Evolutionary conservation across 2,329 filamentous ascomycete species (phyloP), one percentile per base, ranked within the genome.

Genomic region (Blastomyces gilchristii): DNA sequence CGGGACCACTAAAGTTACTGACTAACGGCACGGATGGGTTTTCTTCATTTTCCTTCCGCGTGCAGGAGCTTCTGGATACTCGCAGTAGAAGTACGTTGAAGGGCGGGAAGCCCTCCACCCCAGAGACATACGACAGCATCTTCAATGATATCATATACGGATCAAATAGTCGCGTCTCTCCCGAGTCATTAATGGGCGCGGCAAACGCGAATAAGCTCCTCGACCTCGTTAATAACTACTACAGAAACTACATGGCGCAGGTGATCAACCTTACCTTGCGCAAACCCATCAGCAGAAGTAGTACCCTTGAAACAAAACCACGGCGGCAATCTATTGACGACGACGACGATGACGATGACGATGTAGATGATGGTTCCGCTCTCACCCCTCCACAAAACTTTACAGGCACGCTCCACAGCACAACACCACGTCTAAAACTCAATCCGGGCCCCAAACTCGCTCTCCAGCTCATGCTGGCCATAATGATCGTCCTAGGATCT

Each of bases 1-100:
- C 54, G 7, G 25, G 14, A 31, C 34, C 31, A 7, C 16, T 41
- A 28, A 28, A 34, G 22, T n/a, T 47, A 34, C 39, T 59, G 16
- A 47, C 34, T 12, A 59, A 59, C 39, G 28, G 34, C 57, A 28
- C 57, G 22, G 18, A 56, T 8, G 57, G 57, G 6, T 31, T 59
- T 43, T 43, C 39, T 43, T 59, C 57, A 18, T 59, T 59, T 9
- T 43, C 57, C 39, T 47, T 59, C 22, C 57, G 43, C 25, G 52
- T 52, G 11, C 52, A 56, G 11, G 16, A 56, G 18, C 3, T 39
- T 56, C 31, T 39, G 14, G n/a, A 52, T 7, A 52, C 49, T 52
- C 49, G 14, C 49, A 16, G 25, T 52, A 52, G 4, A 12, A 28
- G 18, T 43, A 45, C 57, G 16, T 59, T 34, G 28, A 4, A 43